phyloP scores from a whole-genome alignment of 257 asterid species.

The Verbena officinalis region DNA sequence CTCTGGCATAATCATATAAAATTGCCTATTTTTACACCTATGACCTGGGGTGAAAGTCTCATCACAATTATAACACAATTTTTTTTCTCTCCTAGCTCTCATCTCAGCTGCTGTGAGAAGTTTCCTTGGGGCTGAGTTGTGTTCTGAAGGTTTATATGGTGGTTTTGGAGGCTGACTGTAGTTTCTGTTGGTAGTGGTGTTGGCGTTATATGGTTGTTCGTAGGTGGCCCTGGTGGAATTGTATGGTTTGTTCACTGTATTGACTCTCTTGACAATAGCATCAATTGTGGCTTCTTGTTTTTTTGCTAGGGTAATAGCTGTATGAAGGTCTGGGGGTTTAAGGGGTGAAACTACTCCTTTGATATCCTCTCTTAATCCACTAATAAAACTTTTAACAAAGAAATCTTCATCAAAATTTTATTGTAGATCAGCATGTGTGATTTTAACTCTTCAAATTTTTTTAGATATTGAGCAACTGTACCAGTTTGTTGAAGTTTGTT shows the following conservation, averaged over 20 bases:
- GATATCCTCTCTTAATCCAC: not conserved
- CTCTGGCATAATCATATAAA: not conserved
- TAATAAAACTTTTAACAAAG: not conserved
- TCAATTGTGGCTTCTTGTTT: too few species aligned
- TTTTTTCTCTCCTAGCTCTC: not conserved
- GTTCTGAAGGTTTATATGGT: rapidly evolving
- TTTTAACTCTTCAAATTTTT: not conserved
- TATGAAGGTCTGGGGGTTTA: too few species aligned
- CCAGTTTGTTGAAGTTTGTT: not conserved
- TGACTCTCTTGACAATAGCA: too few species aligned
- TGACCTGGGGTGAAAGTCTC: not conserved
- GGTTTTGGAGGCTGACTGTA: too few species aligned
- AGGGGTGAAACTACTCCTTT: not conserved
- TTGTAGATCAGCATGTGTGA: not conserved
- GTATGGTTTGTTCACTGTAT: too few species aligned
- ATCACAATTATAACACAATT: constrained; percentile 6
- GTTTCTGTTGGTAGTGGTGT: too few species aligned
- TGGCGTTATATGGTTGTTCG: too few species aligned
- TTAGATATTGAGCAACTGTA: not conserved
- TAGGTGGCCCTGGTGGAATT: too few species aligned
- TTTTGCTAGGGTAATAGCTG: too few species aligned
- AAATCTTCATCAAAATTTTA: not conserved
- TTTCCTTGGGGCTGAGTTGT: not conserved
- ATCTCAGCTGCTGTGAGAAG: not conserved
- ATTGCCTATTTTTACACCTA: not conserved